These are phyloP conservation scores for Macrophomina tecta DNA, from an alignment of 2,329 filamentous ascomycete species.

Conservation along the genomic window DNA sequence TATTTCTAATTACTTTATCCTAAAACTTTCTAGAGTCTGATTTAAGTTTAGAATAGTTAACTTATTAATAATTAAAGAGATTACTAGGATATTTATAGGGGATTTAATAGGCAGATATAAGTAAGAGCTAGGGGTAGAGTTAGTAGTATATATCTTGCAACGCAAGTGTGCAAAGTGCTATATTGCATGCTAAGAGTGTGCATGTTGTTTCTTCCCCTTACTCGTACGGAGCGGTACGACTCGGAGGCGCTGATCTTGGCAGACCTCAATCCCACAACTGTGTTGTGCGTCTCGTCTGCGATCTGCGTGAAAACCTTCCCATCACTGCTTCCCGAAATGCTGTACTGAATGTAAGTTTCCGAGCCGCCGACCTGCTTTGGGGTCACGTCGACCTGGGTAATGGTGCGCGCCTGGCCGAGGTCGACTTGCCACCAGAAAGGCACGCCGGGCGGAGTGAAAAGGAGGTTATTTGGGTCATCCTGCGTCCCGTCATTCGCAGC, in stretches of 20 bases:
- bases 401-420: constrained; percentile 27
- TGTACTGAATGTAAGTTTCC: constrained; percentile 34
- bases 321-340: constrained; percentile 31
- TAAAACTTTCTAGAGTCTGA: too few relatives aligned
- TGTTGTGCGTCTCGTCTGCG: constrained; percentile 7
- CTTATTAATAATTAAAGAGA: too few relatives aligned
- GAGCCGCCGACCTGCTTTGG: constrained; percentile 31
- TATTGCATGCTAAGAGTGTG: too few relatives aligned
- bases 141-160: too few relatives aligned
- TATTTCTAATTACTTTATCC: too few relatives aligned
- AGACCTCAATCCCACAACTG: constrained; percentile 12
- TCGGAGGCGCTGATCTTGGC: neutral
- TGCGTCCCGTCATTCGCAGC: constrained; percentile 10
- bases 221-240: neutral
- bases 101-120: too few relatives aligned
- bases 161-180: too few relatives aligned
- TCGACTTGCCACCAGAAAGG: constrained; percentile 34
- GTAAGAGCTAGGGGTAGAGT: too few relatives aligned
- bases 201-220: neutral
- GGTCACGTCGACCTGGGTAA: constrained; percentile 32
- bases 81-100: too few relatives aligned
- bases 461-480: constrained; percentile 9
- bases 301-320: neutral
- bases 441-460: constrained; percentile 30
- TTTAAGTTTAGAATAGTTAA: too few relatives aligned